These are phyloP conservation scores for Penicillium sp. DNA, from an alignment of 2,329 filamentous ascomycete species.

Conservation along the genomic window DNA sequence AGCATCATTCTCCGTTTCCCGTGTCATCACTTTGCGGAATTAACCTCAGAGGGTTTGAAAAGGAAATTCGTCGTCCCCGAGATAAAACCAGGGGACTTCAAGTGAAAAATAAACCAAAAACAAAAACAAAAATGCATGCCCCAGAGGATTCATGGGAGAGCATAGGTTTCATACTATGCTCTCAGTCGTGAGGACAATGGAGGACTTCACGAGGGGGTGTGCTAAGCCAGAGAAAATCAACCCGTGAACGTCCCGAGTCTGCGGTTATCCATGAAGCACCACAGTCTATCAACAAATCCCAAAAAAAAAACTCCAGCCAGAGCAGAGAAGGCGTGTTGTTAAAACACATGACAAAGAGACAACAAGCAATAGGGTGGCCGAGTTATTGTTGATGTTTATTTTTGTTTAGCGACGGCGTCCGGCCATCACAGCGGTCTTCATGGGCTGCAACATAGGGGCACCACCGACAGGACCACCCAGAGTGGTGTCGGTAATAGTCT, in stretches of 20 bases:
- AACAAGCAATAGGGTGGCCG: neutral
- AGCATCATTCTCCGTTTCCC: neutral
- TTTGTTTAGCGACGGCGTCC: constrained; percentile 37
- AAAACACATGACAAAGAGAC: neutral
- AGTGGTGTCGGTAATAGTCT: constrained; percentile 66
- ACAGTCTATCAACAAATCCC: constrained; percentile 20
- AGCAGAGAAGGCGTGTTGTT: neutral
- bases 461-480: constrained; percentile 48
- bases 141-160: neutral
- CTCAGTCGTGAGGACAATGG: neutral
- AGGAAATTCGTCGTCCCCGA: neutral
- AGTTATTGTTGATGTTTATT: neutral
- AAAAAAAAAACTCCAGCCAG: constrained; percentile 19
- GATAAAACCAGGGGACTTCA: neutral
- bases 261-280: constrained; percentile 7
- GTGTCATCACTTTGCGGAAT: constrained; percentile 11
- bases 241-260: constrained; percentile 9
- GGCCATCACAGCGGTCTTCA: constrained; percentile 43
- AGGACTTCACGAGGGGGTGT: constrained; percentile 2
- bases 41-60: neutral
- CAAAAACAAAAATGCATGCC: constrained; percentile 1
- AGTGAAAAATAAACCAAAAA: neutral
- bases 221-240: constrained; percentile 7
- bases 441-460: constrained; percentile 42
- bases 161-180: neutral